Conservation (phyloP, 495 filamentous ascomycete genomes). For the Delitschia confertaspora region DNA sequence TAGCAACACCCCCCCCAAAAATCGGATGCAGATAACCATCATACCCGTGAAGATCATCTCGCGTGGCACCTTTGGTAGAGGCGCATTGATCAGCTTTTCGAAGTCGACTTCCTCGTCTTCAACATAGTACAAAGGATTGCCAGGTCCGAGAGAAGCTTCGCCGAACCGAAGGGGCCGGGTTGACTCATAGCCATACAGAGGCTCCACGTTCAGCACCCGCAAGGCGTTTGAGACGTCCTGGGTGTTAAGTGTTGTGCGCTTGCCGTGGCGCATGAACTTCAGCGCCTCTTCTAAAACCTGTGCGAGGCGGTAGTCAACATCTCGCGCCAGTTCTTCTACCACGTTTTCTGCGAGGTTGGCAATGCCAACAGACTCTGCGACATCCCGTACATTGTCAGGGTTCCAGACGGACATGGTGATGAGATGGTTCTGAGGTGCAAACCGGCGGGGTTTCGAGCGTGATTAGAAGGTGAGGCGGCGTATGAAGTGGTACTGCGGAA, state of each 20-base stretch:
- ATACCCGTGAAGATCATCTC: constrained; percentile 84
- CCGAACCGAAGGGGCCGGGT: constrained; percentile 79
- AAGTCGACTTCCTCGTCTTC: constrained; percentile 99
- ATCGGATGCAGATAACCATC: constrained; percentile 12
- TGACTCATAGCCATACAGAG: constrained; percentile 90
- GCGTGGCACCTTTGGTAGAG: constrained; percentile 87
- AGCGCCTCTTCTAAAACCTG: constrained; percentile 88
- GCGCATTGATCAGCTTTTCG: constrained; percentile 94
- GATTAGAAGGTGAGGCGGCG: background rate
- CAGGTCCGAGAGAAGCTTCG: constrained; percentile 84
- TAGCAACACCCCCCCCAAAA: constrained; percentile 11
- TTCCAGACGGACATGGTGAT: constrained; percentile 64
- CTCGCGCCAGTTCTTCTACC: constrained; percentile 72
- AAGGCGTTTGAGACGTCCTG: constrained; percentile 80
- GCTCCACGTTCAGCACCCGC: constrained; percentile 80
- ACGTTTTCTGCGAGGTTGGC: constrained; percentile 68
- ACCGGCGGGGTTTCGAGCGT: too few relatives aligned
- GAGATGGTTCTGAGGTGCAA: background rate
- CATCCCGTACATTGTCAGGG: constrained; percentile 86
- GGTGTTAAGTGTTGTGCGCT: constrained; percentile 72
- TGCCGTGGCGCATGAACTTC: constrained; percentile 86
- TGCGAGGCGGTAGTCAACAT: constrained; percentile 88
- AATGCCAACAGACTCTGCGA: constrained; percentile 91
- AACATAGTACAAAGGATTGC: constrained; percentile 94
- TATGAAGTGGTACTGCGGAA: constrained; percentile 1